Evolutionary conservation across 352 stramenopile genomes (phyloP).

Genomic region (Globisporangium cylindrosporum): DNA sequence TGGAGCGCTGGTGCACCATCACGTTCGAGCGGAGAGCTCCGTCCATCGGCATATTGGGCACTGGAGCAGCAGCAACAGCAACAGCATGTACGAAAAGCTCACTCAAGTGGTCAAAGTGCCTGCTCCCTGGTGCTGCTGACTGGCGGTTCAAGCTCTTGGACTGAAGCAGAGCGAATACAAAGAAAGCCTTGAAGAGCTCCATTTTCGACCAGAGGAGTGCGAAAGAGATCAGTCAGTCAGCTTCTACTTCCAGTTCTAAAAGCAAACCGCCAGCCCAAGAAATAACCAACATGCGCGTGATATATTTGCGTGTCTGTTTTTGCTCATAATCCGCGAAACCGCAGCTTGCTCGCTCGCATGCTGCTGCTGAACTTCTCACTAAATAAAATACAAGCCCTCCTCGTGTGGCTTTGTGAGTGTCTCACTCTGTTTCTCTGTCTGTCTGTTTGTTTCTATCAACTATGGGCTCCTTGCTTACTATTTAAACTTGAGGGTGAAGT

Average conservation of each 20-base stretch:
- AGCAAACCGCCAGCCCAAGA: not conserved
- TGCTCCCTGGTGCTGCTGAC: not conserved
- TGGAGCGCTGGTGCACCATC: not conserved
- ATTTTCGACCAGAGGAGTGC: not conserved
- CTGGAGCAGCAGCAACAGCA: not conserved
- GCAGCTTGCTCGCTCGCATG: not conserved
- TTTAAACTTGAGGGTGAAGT: conserved; percentile 68
- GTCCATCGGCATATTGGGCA: not conserved
- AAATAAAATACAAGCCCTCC: not conserved
- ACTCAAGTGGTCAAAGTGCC: too few relatives aligned
- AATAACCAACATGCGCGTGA: not conserved
- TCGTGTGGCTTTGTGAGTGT: not conserved
- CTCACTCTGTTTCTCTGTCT: not conserved
- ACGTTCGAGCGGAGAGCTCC: not conserved
- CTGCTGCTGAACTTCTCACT: not conserved
- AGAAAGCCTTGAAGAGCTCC: too few relatives aligned
- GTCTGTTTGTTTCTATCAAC: not conserved
- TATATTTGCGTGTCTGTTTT: not conserved
- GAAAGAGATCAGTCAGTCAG: not conserved
- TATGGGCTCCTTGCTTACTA: conserved; percentile 4
- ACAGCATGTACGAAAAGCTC: not conserved
- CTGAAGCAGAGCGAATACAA: not conserved
- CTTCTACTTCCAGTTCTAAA: not conserved
- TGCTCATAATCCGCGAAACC: conserved; percentile 3
- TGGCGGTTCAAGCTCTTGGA: not conserved